These are phyloP conservation scores for Scutellaria minor DNA, from an alignment of 257 asterid genomes.

Conservation along the genomic window DNA sequence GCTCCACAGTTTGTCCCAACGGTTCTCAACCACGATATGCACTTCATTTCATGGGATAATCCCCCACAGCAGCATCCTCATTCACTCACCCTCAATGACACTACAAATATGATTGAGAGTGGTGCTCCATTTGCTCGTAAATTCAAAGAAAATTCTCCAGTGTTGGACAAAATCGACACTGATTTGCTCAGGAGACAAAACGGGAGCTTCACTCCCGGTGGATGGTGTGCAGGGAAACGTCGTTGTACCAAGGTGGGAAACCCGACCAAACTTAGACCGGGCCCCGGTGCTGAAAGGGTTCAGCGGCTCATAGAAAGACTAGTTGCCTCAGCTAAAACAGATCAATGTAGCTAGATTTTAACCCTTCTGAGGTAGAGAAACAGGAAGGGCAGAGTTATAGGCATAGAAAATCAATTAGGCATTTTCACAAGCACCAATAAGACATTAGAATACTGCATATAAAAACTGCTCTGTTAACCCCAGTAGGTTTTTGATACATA, in stretches of 20 bases:
- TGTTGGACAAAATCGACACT: conserved; percentile 69
- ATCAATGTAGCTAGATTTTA: conserved; percentile 62
- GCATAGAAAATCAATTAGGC: conserved; percentile 9
- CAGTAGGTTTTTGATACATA: conserved; percentile 29
- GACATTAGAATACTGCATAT: conserved; percentile 29
- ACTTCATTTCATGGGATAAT: conserved; percentile 83
- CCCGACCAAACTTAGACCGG: conserved; percentile 58
- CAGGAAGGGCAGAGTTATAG: conserved; percentile 3
- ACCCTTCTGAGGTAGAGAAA: neutral
- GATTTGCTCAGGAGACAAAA: conserved; percentile 65
- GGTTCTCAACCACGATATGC: conserved; percentile 93
- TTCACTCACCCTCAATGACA: conserved; percentile 65
- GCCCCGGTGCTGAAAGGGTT: conserved; percentile 77
- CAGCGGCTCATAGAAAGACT: conserved; percentile 58
- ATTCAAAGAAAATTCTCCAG: conserved; percentile 59
- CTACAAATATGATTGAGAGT: conserved; percentile 63
- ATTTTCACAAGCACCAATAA: conserved; percentile 27
- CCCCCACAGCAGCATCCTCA: conserved; percentile 96
- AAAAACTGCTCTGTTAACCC: conserved; percentile 24
- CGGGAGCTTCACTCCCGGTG: conserved; percentile 84
- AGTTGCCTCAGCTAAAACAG: conserved; percentile 38
- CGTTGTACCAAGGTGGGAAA: conserved; percentile 77
- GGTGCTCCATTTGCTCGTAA: conserved; percentile 93
- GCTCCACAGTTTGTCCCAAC: conserved; percentile 76
- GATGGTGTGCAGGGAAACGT: conserved; percentile 83